Evolutionary conservation across 148 eudicot species (phyloP), one percentile per base, ranked within the genome.

Genomic region (Heliosperma pusillum): DNA sequence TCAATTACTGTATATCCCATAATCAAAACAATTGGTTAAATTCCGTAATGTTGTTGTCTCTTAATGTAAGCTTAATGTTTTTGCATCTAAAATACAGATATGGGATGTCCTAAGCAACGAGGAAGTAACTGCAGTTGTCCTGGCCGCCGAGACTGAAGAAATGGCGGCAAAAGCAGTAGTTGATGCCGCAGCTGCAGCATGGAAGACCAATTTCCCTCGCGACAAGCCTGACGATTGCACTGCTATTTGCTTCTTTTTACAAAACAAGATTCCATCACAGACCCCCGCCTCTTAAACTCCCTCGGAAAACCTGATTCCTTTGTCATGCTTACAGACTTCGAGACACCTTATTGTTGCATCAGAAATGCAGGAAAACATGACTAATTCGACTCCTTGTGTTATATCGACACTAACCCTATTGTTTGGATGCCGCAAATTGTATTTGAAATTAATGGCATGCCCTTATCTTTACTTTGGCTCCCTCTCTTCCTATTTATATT

Each of bases 91-190:
- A 20, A 24, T 62, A 1, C 73, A 80, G 83, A 36, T 81, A 24
- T 81, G 81, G 81, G 84, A 81, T 63, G 84, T 81, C 19, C 84
- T 81, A 19, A 77, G 69, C 72, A 78, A 81, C 40, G 81, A 81
- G 68, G 84, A 81, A 22, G 84, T 81, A 42, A 70, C 45, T 5
- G 62, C 72, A 24, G 74, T 81, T 56, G 84, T 81, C 7, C 15
- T 40, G 0, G 33, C 44, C 1, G 81, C 36, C n/a, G 72, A 74
- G 52, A 61, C 44, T 55, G 67, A 74, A 70, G 75, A 70, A 30
- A 17, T 30, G 75, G 80, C 84, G 2, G 78, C 84, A 27, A 74
- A 70, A 64, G 72, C 78, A 40, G 72, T 81, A 3, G 81, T 77
- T 30, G 72, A 81, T 3, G 80, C 84, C 5, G 84, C 84, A 40